These are phyloP conservation scores for Ophiostoma tasmaniense DNA, from an alignment of 2,329 filamentous ascomycete species.

Conservation along the genomic window DNA sequence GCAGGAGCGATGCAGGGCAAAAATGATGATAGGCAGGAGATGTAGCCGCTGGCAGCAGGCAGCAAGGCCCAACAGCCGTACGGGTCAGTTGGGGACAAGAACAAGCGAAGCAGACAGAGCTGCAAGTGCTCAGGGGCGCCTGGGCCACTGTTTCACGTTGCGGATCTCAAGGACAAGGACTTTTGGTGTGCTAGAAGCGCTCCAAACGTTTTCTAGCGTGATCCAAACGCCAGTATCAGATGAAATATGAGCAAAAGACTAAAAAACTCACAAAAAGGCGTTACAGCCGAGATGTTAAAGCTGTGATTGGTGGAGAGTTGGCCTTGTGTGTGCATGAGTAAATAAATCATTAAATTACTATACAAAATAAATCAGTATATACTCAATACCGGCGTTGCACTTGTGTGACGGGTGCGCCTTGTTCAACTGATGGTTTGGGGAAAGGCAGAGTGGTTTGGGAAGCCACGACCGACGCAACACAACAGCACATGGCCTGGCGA, in stretches of 20 bases:
- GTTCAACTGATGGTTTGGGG: background rate
- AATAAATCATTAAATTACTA: background rate
- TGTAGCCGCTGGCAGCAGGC: background rate
- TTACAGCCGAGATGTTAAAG: background rate
- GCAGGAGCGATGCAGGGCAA: slow-evolving; percentile 3
- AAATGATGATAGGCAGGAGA: slow-evolving; percentile 9
- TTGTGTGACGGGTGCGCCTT: background rate
- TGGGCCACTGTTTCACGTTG: slow-evolving; percentile 13
- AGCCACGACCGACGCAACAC: background rate
- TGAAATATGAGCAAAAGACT: background rate
- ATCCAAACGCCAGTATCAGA: background rate
- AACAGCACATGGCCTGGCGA: slow-evolving; percentile 2
- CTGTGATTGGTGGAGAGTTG: background rate
- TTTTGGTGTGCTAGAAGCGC: background rate
- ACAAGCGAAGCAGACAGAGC: background rate
- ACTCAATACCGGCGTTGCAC: background rate
- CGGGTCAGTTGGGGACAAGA: background rate
- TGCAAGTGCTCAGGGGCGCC: slow-evolving; percentile 8
- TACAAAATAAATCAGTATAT: background rate
- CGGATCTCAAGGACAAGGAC: background rate
- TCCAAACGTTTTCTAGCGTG: background rate
- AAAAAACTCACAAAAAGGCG: background rate
- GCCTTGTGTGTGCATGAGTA: background rate
- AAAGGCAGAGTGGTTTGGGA: background rate
- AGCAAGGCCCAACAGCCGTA: background rate